A percentile compares a stretch with the other conserved stretches of the same genome.
phyloP scores from a whole-genome alignment of 345 rosid genomes.

The Hevea brasiliensis region DNA sequence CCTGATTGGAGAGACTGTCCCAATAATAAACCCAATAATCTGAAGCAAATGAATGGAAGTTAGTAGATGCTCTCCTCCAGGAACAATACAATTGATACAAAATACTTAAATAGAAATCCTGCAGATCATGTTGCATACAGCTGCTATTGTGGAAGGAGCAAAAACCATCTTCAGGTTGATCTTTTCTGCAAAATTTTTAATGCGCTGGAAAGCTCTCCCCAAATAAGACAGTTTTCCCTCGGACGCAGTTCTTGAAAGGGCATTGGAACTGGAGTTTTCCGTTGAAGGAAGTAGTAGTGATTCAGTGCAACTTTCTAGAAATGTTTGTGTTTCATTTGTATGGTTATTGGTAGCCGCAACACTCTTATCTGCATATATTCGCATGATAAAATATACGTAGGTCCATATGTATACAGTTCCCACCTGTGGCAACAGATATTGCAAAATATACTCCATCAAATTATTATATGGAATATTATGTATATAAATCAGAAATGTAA shows the following conservation, averaged over 20 bases:
- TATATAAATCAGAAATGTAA: no score
- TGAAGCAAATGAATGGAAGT: not conserved
- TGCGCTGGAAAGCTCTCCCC: not conserved
- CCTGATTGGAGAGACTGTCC: conserved; percentile 34
- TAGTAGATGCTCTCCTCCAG: no score
- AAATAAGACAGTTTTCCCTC: not conserved
- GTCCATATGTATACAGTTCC: conserved; percentile 42
- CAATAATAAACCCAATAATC: conserved; percentile 43
- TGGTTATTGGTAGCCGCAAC: not conserved
- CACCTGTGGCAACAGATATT: conserved; percentile 29
- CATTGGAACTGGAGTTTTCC: not conserved
- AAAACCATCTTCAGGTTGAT: conserved; percentile 19
- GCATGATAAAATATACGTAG: conserved; percentile 38
- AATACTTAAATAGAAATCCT: no score
- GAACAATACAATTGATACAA: no score
- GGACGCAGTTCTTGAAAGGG: not conserved
- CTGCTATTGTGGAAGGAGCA: conserved; percentile 31
- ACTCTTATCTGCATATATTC: conserved; percentile 18
- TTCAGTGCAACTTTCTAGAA: not conserved
- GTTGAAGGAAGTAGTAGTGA: not conserved
- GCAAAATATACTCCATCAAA: no score
- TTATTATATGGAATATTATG: no score
- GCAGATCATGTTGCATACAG: conserved; percentile 16
- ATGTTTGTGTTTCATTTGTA: not conserved
- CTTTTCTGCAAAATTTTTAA: conserved; percentile 6